Evolutionary conservation across 2,329 filamentous ascomycete genomes (phyloP), one percentile per base, ranked within the genome.

Genomic region (Trichothecium sympodiale): DNA sequence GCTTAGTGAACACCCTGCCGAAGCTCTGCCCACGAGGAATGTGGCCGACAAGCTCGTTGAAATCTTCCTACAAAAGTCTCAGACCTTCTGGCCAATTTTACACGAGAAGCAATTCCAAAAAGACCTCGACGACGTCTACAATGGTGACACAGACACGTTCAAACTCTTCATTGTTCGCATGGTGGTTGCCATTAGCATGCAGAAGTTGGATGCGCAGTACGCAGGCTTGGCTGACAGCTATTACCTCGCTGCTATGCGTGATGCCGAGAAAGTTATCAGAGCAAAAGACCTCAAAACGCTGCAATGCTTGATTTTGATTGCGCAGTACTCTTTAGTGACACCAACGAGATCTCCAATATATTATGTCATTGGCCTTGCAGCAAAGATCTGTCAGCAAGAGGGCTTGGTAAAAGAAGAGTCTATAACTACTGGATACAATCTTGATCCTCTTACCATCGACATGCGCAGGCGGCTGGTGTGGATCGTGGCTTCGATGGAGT

Each of bases 151-250:
- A 5, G 83, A 94, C 46, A 70, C 86, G 1, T 89, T 88, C 54
- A 80, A 88, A 52, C 87, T 91, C 49, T 96, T 95, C 49, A 74
- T 89, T 31, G 64, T 93, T 34, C 80, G 85, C 39, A 88, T 96
- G 76, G 85, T 95, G 36, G 78, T 96, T 51, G 89, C 91, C 20
- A 94, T 95, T 50, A 89, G 86, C 54, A 74, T 96, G 58, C 89
- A 96, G 58, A 94, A 93, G 57, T 70, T 95, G 49, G 85, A 88
- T 52, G 75, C 80, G 0, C 79, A 84, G 44, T 96, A 91, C 56
- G 87, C 88, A n/a, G 88, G 88, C 17, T 65, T 96, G 18, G 89
- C 91, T 20, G 89, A 96, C 58, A 88, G 86, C 53, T 96, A 94
- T 60, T 96, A 95, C 51, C 70, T 95, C 16, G 83, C 88, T 17